phyloP scores from a whole-genome alignment of 192 early-diverging fungal species.

The Endogone sp. region DNA sequence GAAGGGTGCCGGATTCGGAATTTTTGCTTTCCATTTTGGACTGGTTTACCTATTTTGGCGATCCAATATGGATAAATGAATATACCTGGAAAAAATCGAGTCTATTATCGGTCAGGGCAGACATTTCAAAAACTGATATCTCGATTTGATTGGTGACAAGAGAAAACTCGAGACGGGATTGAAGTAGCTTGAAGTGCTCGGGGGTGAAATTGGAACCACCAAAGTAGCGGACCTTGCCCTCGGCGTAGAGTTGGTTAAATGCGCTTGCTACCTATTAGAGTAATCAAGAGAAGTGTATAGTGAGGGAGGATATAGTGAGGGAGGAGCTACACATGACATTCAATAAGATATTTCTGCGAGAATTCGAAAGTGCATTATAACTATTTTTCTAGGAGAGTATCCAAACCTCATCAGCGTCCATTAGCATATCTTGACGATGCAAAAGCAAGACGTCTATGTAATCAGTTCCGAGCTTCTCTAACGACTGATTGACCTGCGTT shows the following conservation, averaged over 20 bases:
- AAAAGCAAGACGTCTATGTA: constrained; percentile 15
- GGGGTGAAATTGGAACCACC: constrained; percentile 14
- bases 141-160: constrained; percentile 11
- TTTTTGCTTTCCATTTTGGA: neutral
- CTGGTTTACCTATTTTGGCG: neutral
- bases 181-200: constrained; percentile 10
- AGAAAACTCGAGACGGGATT: constrained; percentile 1
- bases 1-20: neutral
- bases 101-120: constrained; percentile 8
- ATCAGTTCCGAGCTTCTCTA: constrained; percentile 4
- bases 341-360: no score
- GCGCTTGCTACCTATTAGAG: constrained; percentile 7
- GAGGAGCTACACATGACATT: no score
- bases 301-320: no score
- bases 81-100: constrained; percentile 10
- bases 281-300: neutral
- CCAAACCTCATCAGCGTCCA: constrained; percentile 14
- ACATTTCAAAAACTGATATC: constrained; percentile 12
- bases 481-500: constrained; percentile 6
- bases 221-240: constrained; percentile 12
- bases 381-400: neutral
- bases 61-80: no score
- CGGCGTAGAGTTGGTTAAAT: constrained; percentile 7
- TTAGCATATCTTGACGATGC: constrained; percentile 14
- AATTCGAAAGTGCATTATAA: no score